Base-by-base conservation (phyloP, 2,329 filamentous ascomycete species). In the Tolypocladium endophyticum region DNA sequence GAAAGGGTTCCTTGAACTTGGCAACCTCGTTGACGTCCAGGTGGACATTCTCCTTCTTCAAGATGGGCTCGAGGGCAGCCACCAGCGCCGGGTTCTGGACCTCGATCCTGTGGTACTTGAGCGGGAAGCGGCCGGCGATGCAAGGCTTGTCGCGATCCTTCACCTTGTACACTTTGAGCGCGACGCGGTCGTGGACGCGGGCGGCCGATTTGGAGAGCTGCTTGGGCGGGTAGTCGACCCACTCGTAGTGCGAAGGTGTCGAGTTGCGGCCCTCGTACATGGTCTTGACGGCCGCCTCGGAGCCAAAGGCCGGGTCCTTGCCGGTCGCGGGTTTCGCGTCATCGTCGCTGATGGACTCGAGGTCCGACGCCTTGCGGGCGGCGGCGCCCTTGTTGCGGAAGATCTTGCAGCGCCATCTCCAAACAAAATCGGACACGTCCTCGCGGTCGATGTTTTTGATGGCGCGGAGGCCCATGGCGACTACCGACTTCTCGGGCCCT, bases 81-180 rank as follows among this genome's bases (percentile, higher is more conserved):
- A 80, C 68, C 7, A 81, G 69, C 5, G 70, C 58, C 0, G 70
- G 72, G 63, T 77, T 80, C 64, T 79, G 77, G 9, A 80, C 62
- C 58, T 75, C 70, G 47, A 81, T 68, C 62, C 64, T 66, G 65
- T 77, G 71, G 60, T 73, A 73, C 56, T 74, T 75, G 58, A 79
- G 67, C 14, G 71, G 68, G 39, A 68, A 73, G n/a, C 67, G 66
- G 30, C 76, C 76, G 0, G 63, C 69, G 43, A 79, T 69, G 59
- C 72, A 68, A 4, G 72, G 70, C 69, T 79, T 78, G 12, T 66
- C 65, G 33, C 61, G 61, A 64, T 80, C 76, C 64, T 77, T 78
- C 69, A 76, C 64, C 70, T 78, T 79, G 74, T 71, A 79, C 25
- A 79, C 68, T 61, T 73, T 76, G 69, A 80, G 76, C 60, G 77